These are phyloP conservation scores for Rubus parviflorus DNA, from an alignment of 306 rosid species.

Conservation along the genomic window DNA sequence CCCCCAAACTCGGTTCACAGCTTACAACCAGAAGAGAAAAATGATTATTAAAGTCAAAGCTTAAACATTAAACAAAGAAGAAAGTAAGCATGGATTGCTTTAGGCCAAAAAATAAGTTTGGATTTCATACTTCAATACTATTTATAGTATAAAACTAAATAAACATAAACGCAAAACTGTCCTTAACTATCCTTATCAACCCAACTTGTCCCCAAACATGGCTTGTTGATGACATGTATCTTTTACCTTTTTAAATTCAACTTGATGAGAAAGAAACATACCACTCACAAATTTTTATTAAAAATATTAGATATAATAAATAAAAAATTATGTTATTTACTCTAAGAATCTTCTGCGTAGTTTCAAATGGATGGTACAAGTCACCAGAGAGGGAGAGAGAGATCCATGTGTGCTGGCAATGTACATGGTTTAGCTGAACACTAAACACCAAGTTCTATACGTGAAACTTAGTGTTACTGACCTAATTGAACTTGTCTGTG, in stretches of 20 bases:
- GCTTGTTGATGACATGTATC: too few relatives aligned
- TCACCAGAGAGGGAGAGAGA: neutral
- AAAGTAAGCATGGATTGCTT: neutral
- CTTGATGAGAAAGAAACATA: neutral
- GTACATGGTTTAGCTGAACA: neutral
- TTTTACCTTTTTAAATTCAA: neutral
- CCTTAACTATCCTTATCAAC: neutral
- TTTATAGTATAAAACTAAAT: neutral
- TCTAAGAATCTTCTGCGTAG: neutral
- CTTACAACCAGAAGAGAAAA: neutral
- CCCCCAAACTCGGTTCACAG: constrained; percentile 1
- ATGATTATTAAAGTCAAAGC: neutral
- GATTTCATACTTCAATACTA: neutral
- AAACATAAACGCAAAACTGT: neutral
- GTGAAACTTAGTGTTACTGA: neutral
- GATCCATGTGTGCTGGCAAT: neutral
- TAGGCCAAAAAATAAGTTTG: neutral
- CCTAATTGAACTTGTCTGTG: neutral
- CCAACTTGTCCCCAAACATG: neutral
- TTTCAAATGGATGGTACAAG: neutral
- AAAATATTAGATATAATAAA: neutral
- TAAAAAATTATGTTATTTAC: neutral
- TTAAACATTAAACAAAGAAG: neutral
- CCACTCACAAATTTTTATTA: neutral
- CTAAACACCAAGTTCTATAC: neutral